Evolutionary conservation across 345 rosid species (phyloP), one percentile per base, ranked within the genome.

Genomic region (Lepidium sativum): DNA sequence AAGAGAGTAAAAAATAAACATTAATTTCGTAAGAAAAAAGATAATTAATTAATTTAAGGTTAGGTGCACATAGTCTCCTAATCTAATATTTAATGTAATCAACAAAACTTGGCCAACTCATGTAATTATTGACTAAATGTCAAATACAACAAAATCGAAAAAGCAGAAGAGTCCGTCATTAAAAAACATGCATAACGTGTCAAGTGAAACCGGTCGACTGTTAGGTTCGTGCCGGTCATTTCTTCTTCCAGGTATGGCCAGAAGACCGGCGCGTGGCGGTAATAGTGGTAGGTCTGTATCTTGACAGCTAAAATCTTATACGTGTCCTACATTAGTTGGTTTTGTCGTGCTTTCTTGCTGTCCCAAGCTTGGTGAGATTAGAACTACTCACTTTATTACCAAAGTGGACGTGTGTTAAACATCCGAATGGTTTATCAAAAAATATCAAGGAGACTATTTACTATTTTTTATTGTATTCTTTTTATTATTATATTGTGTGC

Each of bases 351-450:
- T 64, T 71, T 63, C 50, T 58, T 40, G 70, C 70, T 64, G 70
- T 71, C 60, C 31, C 70, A 49, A 49, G 65, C 65, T 57, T 55
- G 47, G 44, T 71, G 60, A 71, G 21, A 38, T 57, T 71, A 48
- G 54, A 39, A 17, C 58, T 54, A n/a, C 63, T 34, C 56, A 6
- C 63, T 45, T 54, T 54, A 40, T 48, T 27, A 71, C 45, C 60
- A 64, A 69, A 50, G 70, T 15, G 70, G 75, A 71, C 75, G 39
- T 64, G 75, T 71, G 75, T 71, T 27, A 39, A 49, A 40, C 60
- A 55, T 64, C 53, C 2, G 7, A 12, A 45, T 56, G 44, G 70
- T 65, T 44, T 56, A 13, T 14, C n/a, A 21, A 20, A 18, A 45
- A 64, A 64, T 63, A 55, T 55, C 69, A 18, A 49, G 1, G 1